Evolutionary conservation across 2,329 filamentous ascomycete genomes (phyloP).

Genomic region (Penicillium sp.): DNA sequence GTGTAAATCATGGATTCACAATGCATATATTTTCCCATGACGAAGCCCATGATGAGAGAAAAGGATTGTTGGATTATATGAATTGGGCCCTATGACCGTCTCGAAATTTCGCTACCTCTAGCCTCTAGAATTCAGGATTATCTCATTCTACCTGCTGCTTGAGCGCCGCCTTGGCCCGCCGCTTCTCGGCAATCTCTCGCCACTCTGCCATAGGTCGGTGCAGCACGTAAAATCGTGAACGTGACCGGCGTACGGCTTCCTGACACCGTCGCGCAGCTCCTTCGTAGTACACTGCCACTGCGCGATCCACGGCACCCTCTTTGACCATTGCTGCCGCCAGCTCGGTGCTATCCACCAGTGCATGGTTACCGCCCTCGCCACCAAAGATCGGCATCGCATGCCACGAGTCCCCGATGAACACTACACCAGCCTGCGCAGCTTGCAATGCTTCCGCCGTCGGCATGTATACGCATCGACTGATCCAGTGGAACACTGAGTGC

Average conservation of each 20-base stretch:
- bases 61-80: not conserved
- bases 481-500: not conserved
- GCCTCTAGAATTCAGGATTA: not conserved
- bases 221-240: not conserved
- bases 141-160: not conserved
- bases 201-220: not conserved
- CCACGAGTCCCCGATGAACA: not conserved
- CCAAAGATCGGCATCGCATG: not conserved
- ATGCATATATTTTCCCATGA: not conserved
- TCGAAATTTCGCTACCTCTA: not conserved
- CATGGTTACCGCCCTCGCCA: not conserved
- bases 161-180: not conserved
- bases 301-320: not conserved
- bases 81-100: not conserved
- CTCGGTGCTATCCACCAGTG: not conserved
- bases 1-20: not conserved
- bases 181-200: constrained; percentile 1
- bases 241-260: not conserved
- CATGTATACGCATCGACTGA: not conserved
- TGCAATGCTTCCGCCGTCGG: not conserved
- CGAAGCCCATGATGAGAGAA: not conserved
- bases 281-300: not conserved
- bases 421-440: not conserved
- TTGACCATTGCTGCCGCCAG: not conserved
- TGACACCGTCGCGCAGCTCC: not conserved